Evolutionary conservation across 345 rosid genomes (phyloP).

Genomic region (Eucalyptus erythrocorys): DNA sequence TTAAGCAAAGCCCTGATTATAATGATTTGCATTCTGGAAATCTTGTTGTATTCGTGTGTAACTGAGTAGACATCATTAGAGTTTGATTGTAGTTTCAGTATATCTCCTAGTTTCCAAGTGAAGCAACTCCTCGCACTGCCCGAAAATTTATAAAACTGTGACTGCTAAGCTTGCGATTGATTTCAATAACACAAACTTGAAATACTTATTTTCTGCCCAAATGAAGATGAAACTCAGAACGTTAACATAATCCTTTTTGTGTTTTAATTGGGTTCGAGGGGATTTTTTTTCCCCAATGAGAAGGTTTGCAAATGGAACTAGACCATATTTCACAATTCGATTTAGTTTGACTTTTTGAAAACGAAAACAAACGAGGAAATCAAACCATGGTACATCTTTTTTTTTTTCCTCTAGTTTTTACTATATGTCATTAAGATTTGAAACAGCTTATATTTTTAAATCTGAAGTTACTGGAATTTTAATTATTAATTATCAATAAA

Average conservation of each 20-base stretch:
- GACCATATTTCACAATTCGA: neutral
- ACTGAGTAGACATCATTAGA: neutral
- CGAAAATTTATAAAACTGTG: neutral
- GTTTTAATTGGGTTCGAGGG: neutral
- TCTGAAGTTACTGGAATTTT: neutral
- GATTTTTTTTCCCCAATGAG: neutral
- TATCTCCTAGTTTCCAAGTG: neutral
- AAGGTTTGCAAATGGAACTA: neutral
- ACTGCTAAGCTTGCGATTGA: neutral
- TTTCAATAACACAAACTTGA: neutral
- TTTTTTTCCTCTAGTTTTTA: too few species aligned
- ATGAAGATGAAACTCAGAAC: neutral
- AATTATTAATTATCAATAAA: too few species aligned
- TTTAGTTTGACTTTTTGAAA: neutral
- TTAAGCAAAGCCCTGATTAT: neutral
- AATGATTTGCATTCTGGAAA: neutral
- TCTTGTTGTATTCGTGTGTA: neutral
- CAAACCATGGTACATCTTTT: too few species aligned
- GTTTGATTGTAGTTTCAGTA: neutral
- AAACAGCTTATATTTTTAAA: too few species aligned
- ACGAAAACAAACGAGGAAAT: too few species aligned
- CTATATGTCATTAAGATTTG: neutral
- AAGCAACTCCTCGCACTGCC: neutral
- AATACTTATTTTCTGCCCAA: neutral
- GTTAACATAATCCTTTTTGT: neutral